Conservation (phyloP, 2,329 filamentous ascomycete genomes). For the Epichloe sibirici region DNA sequence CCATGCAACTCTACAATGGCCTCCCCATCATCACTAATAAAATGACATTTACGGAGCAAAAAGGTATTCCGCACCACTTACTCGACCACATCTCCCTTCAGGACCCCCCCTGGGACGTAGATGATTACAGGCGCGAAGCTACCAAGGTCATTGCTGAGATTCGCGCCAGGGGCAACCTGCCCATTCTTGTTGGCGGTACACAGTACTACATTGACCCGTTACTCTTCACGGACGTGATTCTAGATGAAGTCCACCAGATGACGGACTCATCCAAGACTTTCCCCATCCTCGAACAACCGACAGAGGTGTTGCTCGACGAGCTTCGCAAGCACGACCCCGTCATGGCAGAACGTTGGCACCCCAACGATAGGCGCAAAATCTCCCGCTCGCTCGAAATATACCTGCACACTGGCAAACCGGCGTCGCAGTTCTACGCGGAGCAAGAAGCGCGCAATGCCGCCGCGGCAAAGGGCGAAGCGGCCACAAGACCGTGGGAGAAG, state of each 20-base stretch:
- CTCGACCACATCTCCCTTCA: constrained; percentile 66
- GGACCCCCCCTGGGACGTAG: constrained; percentile 75
- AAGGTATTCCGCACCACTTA: constrained; percentile 77
- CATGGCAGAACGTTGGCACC: constrained; percentile 90
- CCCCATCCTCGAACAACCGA: constrained; percentile 60
- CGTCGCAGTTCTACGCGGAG: constrained; percentile 78
- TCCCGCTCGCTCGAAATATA: constrained; percentile 82
- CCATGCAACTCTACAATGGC: constrained; percentile 93
- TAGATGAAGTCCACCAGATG: constrained; percentile 25
- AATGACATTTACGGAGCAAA: constrained; percentile 60
- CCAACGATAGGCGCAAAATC: constrained; percentile 84
- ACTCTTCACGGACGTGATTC: constrained; percentile 58
- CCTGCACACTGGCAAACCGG: constrained; percentile 65
- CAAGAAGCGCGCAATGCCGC: constrained; percentile 41
- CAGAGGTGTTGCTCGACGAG: constrained; percentile 59
- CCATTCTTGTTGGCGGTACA: constrained; percentile 86
- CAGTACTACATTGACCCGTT: constrained; percentile 91
- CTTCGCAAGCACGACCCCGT: constrained; percentile 71
- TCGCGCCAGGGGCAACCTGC: constrained; percentile 61
- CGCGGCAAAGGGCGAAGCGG: constrained; percentile 11
- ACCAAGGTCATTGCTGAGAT: constrained; percentile 64
- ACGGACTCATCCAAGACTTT: constrained; percentile 31
- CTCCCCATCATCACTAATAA: constrained; percentile 95
- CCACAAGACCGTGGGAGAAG: constrained; percentile 33
- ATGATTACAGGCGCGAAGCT: constrained; percentile 62